Evolutionary conservation across 306 rosid species (phyloP), one percentile per base, ranked within the genome.

Genomic region (Lagenaria siceraria): DNA sequence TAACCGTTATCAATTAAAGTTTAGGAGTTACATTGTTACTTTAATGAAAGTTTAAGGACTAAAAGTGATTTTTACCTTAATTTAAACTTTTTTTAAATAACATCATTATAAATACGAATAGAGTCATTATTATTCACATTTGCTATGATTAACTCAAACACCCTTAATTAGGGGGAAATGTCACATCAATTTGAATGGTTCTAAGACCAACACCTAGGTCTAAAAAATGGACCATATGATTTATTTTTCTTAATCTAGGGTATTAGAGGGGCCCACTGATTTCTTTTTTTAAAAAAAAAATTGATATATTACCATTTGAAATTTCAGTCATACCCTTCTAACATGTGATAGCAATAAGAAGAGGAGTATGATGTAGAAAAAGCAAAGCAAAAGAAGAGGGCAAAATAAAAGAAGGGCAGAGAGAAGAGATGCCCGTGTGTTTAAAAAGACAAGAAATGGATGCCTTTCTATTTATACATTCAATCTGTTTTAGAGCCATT

Each of bases 341-440:
- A 62, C 69, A 62, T 19, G 51, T 65, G 72, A 65, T 36, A 36
- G 17, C 72, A 65, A 65, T 19, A 31, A 63, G 70, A 19, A 25
- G 2, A 33, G 24, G 22, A 46, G 18, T 12, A 9, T 9, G 5
- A 7, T 6, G 43, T 4, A n/a, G n/a, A n/a, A n/a, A n/a, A n/a
- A 11, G 65, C 35, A 6, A 19, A 10, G 8, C 17, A 58, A 27
- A 61, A 22, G 13, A 10, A 22, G 5, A 22, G 25, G 35, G 10
- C 7, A 40, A 48, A 35, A 33, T 1, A 64, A 31, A 64, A 2
- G 10, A 8, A 35, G 10, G 72, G 72, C 1, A 36, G 27, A 65
- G 25, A 65, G 17, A 64, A 64, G 72, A 65, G 72, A 65, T 65
- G 51, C 72, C 49, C 69, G 69, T 65, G 49, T 65, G 72, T 19